Evolutionary conservation across 352 stramenopile genomes (phyloP).

Genomic region (Phytophthora pini): DNA sequence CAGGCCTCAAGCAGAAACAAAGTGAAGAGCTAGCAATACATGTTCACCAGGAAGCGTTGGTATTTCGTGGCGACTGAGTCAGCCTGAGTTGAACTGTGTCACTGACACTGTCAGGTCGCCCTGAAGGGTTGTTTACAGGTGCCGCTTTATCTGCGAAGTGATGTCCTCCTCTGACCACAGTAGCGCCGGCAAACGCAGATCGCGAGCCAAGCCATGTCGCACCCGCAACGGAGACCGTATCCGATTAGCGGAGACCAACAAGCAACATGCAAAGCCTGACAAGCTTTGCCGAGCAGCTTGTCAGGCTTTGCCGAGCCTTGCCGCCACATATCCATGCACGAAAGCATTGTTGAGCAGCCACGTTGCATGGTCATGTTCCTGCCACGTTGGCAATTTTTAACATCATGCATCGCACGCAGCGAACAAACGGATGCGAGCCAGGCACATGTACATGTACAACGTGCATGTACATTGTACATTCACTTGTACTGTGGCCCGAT

Average conservation of each 20-base stretch:
- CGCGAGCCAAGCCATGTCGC: slow-evolving; percentile 9
- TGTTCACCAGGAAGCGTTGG: slow-evolving; percentile 17
- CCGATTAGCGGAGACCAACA: neutral
- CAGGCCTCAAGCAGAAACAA: slow-evolving; percentile 14
- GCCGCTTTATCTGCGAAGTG: slow-evolving; percentile 3
- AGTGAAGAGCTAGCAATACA: slow-evolving; percentile 36
- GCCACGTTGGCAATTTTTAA: slow-evolving; percentile 14
- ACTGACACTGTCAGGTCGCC: neutral
- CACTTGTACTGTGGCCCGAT: neutral
- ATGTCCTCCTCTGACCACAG: slow-evolving; percentile 11
- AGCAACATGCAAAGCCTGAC: neutral
- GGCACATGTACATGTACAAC: no score
- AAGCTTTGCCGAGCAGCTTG: neutral
- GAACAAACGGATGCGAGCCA: neutral
- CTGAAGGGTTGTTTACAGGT: slow-evolving; percentile 8
- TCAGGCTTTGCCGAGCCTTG: neutral
- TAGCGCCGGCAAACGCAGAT: slow-evolving; percentile 11
- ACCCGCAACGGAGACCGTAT: neutral
- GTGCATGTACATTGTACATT: no score
- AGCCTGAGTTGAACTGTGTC: slow-evolving; percentile 4
- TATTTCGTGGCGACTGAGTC: slow-evolving; percentile 26
- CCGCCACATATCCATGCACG: slow-evolving; percentile 5
- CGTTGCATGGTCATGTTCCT: slow-evolving; percentile 21
- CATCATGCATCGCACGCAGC: neutral
- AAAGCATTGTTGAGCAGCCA: slow-evolving; percentile 7